Evolutionary conservation across 2,329 filamentous ascomycete species (phyloP), one percentile per base, ranked within the genome.

Genomic region (Thielaviopsis populi): DNA sequence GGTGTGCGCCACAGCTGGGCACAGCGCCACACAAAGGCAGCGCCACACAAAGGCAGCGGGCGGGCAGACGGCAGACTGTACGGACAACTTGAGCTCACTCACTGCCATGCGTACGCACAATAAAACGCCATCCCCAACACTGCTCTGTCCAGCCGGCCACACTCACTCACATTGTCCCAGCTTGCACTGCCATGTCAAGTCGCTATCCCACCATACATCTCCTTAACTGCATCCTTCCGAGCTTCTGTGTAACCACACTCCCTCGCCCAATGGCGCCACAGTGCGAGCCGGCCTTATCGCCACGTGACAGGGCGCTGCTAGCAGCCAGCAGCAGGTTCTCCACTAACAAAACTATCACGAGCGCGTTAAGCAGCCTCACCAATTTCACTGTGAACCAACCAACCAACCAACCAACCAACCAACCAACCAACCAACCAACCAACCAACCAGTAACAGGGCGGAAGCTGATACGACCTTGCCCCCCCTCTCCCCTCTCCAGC

Each of bases 231-330:
- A 56, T 56, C 53, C 53, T 43, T 37, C 15, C 17, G 17, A 30
- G 24, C 10, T 4, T 4, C 17, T 37, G 30, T 41, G 40, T 33
- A 30, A 56, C 43, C 33, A 17, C 15, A 15, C 3, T 3, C 19
- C 10, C 43, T 56, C 24, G 40, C 4, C 30, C 17, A 22, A 27
- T 17, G 59, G 37, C 37, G 33, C 37, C 43, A 43, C 33, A 65
- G 46, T 65, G 33, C 19, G 42, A 22, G 27, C 4, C 6, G 15
- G 10, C 17, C 42, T 50, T 62, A 62, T 62, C 46, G 30, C 6
- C 61, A 62, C 61, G 61, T 62, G 61, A 53, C 46, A 10, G n/a
- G 46, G 19, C 33, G 27, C 24, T 19, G 46, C 43, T 41, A 50
- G 8, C 43, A 50, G 8, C 43, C 10, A 48, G 17, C 43, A 33